Percentiles rank a stretch among this genome's conserved stretches.
Conservation (phyloP, 2,329 filamentous ascomycete species). For the Colletotrichum endophyticum region DNA sequence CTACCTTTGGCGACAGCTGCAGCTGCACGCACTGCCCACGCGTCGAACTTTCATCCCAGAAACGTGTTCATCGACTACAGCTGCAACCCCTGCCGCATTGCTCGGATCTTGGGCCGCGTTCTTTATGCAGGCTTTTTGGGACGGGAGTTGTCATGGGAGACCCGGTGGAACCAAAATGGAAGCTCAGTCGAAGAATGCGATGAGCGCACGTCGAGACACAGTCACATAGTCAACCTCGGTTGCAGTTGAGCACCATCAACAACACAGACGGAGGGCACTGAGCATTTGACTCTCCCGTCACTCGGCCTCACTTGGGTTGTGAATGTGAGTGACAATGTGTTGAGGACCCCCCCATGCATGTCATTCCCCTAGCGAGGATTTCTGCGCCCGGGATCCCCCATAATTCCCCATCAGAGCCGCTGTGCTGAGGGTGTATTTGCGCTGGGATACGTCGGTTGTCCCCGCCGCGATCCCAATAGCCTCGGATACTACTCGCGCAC, state of each 20-base stretch:
- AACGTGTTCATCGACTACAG: neutral
- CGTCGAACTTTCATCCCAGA: slow-evolving; percentile 16
- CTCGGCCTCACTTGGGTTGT: neutral
- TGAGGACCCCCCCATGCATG: neutral
- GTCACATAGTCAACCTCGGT: neutral
- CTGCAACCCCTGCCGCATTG: slow-evolving; percentile 14
- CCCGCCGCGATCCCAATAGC: neutral
- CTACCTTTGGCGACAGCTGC: neutral
- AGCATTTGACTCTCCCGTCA: neutral
- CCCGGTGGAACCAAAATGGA: neutral
- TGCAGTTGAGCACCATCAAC: neutral
- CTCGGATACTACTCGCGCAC: neutral
- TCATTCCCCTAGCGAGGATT: neutral
- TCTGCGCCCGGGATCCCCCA: neutral
- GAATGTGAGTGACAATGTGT: neutral
- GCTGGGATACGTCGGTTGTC: slow-evolving; percentile 9
- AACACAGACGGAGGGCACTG: neutral
- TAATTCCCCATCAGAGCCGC: neutral
- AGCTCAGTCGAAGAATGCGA: slow-evolving; percentile 1
- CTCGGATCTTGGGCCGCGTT: neutral
- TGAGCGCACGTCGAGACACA: neutral
- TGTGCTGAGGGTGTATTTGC: neutral
- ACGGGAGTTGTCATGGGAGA: slow-evolving; percentile 14
- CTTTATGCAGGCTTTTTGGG: neutral
- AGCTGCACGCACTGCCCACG: neutral